Conservation (phyloP, 805 yeast genomes). For the Ascoidea asiatica region DNA sequence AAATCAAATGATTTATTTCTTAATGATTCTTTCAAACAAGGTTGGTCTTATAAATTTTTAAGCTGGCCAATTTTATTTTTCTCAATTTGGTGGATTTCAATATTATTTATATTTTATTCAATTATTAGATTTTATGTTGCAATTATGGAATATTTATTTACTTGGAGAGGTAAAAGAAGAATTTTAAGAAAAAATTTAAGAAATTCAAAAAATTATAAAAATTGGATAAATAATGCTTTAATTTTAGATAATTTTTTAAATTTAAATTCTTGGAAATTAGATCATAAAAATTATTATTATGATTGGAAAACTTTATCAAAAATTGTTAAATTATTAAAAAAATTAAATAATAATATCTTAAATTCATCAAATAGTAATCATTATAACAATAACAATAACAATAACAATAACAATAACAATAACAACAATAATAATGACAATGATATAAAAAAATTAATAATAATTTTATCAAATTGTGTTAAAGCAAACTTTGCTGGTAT, state of each 20-base stretch:
- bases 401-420: too few relatives aligned
- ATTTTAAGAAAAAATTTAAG: constrained; percentile 35
- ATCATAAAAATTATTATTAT: constrained; percentile 50
- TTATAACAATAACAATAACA: too few relatives aligned
- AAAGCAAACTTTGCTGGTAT: constrained; percentile 70
- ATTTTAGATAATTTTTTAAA: constrained; percentile 43
- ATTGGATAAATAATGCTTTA: constrained; percentile 50
- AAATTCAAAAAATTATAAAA: constrained; percentile 34
- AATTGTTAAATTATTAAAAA: constrained; percentile 28
- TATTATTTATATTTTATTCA: constrained; percentile 36
- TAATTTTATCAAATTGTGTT: constrained; percentile 50
- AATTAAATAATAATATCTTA: constrained; percentile 1
- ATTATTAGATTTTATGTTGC: constrained; percentile 47
- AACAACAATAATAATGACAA: too few relatives aligned
- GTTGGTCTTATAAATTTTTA: constrained; percentile 32
- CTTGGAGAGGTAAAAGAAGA: constrained; percentile 49
- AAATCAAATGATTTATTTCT: background rate
- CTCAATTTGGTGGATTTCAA: constrained; percentile 37
- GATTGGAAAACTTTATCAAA: constrained; percentile 47
- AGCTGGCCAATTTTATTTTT: constrained; percentile 53
- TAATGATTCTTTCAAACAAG: constrained; percentile 12
- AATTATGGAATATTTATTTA: constrained; percentile 40
- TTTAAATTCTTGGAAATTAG: constrained; percentile 49
- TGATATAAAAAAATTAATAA: constrained; percentile 32
- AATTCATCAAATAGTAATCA: constrained; percentile 17